phyloP scores from a whole-genome alignment of 2,329 filamentous ascomycete genomes.

The Kalmusia sp. region DNA sequence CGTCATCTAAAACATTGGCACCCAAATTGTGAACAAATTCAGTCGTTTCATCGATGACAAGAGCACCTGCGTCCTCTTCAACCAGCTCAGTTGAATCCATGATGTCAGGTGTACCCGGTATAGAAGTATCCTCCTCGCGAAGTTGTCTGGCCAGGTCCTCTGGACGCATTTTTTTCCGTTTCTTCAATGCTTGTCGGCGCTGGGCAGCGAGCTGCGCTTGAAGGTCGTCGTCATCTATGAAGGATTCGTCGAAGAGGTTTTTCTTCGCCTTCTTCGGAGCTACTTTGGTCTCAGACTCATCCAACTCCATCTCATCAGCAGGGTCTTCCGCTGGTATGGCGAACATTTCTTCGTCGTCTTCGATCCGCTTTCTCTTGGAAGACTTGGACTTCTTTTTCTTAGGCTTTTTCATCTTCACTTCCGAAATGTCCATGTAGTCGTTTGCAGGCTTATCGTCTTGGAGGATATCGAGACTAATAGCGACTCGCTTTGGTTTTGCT shows the following conservation, averaged over 20 bases:
- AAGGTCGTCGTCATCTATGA: constrained; percentile 91
- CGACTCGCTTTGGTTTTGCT: constrained; percentile 67
- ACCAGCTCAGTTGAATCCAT: constrained; percentile 67
- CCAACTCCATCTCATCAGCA: constrained; percentile 73
- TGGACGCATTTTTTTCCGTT: constrained; percentile 84
- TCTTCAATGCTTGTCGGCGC: constrained; percentile 83
- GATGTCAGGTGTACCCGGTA: constrained; percentile 52
- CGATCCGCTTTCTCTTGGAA: constrained; percentile 43
- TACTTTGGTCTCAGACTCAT: constrained; percentile 51
- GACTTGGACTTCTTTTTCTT: constrained; percentile 41
- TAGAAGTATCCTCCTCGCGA: constrained; percentile 64
- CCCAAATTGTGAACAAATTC: constrained; percentile 91
- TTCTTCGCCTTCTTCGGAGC: constrained; percentile 63
- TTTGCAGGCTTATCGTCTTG: constrained; percentile 72
- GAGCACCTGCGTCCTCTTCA: constrained; percentile 63
- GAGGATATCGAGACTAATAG: constrained; percentile 77
- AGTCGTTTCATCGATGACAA: constrained; percentile 95
- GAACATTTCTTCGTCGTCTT: constrained; percentile 67
- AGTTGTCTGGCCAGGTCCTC: constrained; percentile 88
- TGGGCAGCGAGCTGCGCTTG: constrained; percentile 87
- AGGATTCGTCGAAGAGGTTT: constrained; percentile 69
- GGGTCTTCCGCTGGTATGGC: constrained; percentile 44
- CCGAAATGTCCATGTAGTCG: constrained; percentile 86
- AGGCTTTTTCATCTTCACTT: constrained; percentile 83
- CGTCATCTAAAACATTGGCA: constrained; percentile 43